phyloP scores from a whole-genome alignment of 108 stramenopile genomes.

The Cyclostephanos invisitatus region DNA sequence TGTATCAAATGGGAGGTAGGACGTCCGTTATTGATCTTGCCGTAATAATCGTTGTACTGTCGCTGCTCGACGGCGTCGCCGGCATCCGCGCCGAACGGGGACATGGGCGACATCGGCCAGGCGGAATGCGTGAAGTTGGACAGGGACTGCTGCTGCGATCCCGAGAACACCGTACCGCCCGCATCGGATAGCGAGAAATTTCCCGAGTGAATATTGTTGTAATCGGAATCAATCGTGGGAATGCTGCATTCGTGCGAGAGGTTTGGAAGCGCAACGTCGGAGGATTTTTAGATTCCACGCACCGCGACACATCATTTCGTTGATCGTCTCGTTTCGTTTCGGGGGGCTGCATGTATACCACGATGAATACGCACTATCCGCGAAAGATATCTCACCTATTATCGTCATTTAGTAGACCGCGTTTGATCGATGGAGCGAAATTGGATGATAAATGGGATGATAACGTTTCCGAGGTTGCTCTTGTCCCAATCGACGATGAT shows the following conservation, averaged over 20 bases:
- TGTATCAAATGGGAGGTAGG: neutral
- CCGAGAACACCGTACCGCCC: slow-evolving; percentile 37
- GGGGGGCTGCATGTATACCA: neutral
- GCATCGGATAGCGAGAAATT: slow-evolving; percentile 51
- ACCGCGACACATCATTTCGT: neutral
- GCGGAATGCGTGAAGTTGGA: slow-evolving; percentile 8
- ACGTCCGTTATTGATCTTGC: neutral
- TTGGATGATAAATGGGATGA: slow-evolving; percentile 1
- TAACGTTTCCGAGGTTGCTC: neutral
- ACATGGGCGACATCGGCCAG: slow-evolving; percentile 9
- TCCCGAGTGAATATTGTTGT: slow-evolving; percentile 22
- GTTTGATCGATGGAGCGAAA: neutral
- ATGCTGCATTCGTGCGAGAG: slow-evolving; percentile 1
- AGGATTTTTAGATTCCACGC: neutral
- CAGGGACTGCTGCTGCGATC: slow-evolving; percentile 24
- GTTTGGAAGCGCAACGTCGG: too few species aligned
- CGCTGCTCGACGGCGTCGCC: slow-evolving; percentile 7
- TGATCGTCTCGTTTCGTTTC: neutral
- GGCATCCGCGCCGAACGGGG: neutral
- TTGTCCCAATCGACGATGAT: neutral
- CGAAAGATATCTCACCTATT: slow-evolving; percentile 8
- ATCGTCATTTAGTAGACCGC: neutral
- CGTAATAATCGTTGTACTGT: slow-evolving; percentile 1
- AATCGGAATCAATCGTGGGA: slow-evolving; percentile 43
- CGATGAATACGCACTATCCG: too few species aligned